Percentiles rank a stretch among this genome's conserved stretches.
These are phyloP conservation scores for Beauveria scarabaeidicola DNA, from an alignment of 2,329 filamentous ascomycete genomes.

Conservation along the genomic window DNA sequence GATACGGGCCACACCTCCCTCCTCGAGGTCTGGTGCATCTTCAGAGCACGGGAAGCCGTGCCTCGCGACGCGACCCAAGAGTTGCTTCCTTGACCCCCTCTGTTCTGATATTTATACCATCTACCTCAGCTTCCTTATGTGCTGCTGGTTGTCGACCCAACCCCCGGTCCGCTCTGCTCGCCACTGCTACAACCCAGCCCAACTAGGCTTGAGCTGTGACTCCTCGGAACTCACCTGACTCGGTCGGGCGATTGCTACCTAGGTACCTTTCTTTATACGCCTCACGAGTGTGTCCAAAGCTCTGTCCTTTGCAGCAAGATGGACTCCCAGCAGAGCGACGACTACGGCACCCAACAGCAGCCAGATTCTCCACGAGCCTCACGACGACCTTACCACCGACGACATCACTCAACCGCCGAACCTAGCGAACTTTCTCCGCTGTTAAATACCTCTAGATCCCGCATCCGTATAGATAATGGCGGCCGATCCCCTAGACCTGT, in stretches of 20 bases:
- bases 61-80: background rate
- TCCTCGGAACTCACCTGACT: background rate
- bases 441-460: slow-evolving; percentile 31
- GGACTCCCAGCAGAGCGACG: slow-evolving; percentile 22
- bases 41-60: background rate
- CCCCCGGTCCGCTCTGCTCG: background rate
- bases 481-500: slow-evolving; percentile 20
- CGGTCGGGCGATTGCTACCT: background rate
- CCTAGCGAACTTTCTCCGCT: slow-evolving; percentile 38
- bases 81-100: background rate
- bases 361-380: slow-evolving; percentile 25
- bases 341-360: slow-evolving; percentile 19
- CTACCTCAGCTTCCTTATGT: background rate
- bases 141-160: background rate
- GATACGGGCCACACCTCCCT: slow-evolving; percentile 5
- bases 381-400: slow-evolving; percentile 20
- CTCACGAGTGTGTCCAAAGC: background rate
- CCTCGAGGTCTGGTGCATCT: background rate
- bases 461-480: slow-evolving; percentile 32
- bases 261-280: background rate
- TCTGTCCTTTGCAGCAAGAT: slow-evolving; percentile 14
- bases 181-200: background rate
- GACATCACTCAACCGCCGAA: slow-evolving; percentile 22
- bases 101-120: background rate
- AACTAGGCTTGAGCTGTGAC: background rate